A percentile compares a stretch with the other conserved stretches of the same genome.
These are phyloP conservation scores for Mrakiaceae sp. DNA, from an alignment of 1,284 basidiomycete genomes.

Conservation along the genomic window DNA sequence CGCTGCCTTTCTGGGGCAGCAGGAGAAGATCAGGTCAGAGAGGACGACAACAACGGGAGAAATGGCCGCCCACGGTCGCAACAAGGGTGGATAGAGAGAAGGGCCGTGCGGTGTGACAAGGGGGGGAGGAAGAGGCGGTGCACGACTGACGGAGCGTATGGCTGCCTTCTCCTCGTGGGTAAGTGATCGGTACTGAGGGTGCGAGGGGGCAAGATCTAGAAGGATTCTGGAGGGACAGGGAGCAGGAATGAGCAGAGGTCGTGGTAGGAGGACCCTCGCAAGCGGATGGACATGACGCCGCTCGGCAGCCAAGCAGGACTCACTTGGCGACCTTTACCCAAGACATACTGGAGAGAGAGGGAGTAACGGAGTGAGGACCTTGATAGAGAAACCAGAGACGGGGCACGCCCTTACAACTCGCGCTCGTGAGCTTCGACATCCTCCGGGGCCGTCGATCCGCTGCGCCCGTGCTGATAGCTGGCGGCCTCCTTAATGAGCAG, in stretches of 20 bases:
- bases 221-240: background rate
- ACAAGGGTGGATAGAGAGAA: background rate
- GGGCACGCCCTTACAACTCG: conserved; percentile 4
- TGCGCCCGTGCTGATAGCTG: background rate
- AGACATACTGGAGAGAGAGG: background rate
- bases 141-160: background rate
- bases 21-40: background rate
- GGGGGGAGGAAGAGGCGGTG: too few relatives aligned
- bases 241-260: background rate
- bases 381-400: background rate
- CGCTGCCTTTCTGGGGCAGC: conserved; percentile 2
- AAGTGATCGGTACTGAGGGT: conserved; percentile 9
- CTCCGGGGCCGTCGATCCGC: background rate
- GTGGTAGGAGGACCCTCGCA: too few relatives aligned
- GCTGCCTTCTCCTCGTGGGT: background rate
- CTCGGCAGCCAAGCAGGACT: background rate
- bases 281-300: too few relatives aligned
- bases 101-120: background rate
- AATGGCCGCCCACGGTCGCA: background rate
- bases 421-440: background rate
- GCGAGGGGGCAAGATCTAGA: conserved; percentile 9
- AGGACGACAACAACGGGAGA: background rate
- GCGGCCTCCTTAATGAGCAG: background rate
- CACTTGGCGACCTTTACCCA: background rate
- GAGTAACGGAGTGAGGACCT: background rate